A percentile compares a stretch with the other conserved stretches of the same genome.
phyloP scores from a whole-genome alignment of 345 rosid genomes.

The Salix dunnii region DNA sequence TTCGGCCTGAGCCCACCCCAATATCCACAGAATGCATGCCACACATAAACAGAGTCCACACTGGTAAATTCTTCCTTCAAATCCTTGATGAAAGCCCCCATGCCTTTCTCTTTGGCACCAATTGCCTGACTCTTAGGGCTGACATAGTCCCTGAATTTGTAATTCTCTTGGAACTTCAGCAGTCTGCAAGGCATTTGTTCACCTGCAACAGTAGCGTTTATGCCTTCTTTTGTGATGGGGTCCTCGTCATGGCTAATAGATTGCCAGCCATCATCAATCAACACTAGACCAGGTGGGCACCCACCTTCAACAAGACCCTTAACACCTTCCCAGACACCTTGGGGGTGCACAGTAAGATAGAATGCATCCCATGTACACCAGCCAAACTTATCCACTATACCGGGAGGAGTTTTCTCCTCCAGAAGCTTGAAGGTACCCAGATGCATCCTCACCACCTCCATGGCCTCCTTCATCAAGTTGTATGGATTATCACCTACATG shows the following conservation, averaged over 20 bases:
- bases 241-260: constrained; percentile 78
- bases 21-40: constrained; percentile 96
- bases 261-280: constrained; percentile 98
- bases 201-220: constrained; percentile 67
- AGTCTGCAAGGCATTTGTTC: constrained; percentile 98
- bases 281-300: constrained; percentile 89
- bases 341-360: constrained; percentile 79
- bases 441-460: constrained; percentile 56
- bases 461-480: constrained; percentile 61
- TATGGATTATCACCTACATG: constrained; percentile 76
- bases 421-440: constrained; percentile 68
- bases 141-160: constrained; percentile 71
- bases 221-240: constrained; percentile 67
- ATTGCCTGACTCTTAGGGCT: constrained; percentile 30
- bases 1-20: constrained; percentile 92
- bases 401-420: constrained; percentile 79
- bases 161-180: constrained; percentile 71
- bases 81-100: constrained; percentile 78
- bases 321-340: constrained; percentile 73
- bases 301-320: constrained; percentile 76
- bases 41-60: constrained; percentile 78
- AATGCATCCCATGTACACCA: constrained; percentile 99
- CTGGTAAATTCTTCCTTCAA: constrained; percentile 67
- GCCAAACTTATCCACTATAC: constrained; percentile 87
- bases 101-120: constrained; percentile 41